A percentile compares a stretch with the other conserved stretches of the same genome.
Evolutionary conservation across 225 moss, liverwort and hornwort species (phyloP).

Genomic region (Straminergon stramineum): DNA sequence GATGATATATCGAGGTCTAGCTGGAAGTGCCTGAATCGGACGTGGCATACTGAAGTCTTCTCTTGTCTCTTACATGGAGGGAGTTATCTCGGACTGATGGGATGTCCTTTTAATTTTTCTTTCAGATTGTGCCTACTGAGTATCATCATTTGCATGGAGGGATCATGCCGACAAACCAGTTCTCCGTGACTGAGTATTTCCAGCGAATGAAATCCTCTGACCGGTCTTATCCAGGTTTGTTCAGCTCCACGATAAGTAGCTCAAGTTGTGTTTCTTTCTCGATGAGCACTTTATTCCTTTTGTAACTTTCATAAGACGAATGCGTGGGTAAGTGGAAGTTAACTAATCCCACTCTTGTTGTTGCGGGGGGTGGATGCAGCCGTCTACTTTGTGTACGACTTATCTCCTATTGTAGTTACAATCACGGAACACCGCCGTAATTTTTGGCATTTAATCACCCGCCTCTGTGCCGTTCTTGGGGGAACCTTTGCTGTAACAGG

Average conservation of each 20-base stretch:
- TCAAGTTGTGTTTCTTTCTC: neutral
- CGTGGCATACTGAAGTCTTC: neutral
- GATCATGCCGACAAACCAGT: constrained; percentile 88
- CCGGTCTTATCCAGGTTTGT: constrained; percentile 81
- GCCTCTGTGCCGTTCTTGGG: constrained; percentile 88
- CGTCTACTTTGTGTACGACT: constrained; percentile 89
- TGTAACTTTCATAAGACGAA: neutral
- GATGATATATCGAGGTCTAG: neutral
- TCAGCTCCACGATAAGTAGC: neutral
- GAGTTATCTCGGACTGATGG: neutral
- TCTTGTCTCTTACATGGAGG: neutral
- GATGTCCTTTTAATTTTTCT: neutral
- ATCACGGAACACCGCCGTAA: constrained; percentile 75
- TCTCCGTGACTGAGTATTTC: constrained; percentile 88
- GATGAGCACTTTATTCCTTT: neutral
- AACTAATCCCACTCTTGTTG: neutral
- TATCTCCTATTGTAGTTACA: constrained; percentile 90
- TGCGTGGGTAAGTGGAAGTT: neutral
- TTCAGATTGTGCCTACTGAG: constrained; percentile 91
- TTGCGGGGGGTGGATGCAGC: constrained; percentile 44
- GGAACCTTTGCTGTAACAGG: constrained; percentile 96
- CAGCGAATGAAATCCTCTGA: constrained; percentile 58
- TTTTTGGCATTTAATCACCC: constrained; percentile 89
- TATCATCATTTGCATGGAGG: constrained; percentile 69
- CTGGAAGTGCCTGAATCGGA: neutral